Base-by-base conservation (phyloP, 1,284 basidiomycete species). In the Ustanciosporium gigantosporum region DNA sequence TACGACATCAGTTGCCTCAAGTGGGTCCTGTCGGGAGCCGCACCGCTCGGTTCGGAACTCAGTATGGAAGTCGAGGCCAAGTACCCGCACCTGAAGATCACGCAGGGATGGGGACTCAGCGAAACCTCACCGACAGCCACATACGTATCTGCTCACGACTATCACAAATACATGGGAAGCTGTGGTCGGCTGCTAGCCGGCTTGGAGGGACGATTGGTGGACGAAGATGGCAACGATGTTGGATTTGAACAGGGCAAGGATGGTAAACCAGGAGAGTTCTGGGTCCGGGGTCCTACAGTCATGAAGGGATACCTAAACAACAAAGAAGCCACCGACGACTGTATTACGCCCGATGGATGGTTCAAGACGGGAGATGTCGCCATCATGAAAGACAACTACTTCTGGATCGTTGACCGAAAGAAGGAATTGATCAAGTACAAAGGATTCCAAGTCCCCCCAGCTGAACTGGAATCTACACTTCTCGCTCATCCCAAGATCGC, bases 1-100 rank as follows among this genome's bases (percentile, higher is more conserved):
- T 87, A 87, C 76, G 83, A 91, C 68, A 57, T 92, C 40, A 83
- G 81, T 4, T 83, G 83, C 2, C 74, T 94, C 13, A 78, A 81
- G 20, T 78, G 83, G 5, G 68, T 91, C 38, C 82, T 86, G 62
- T 88, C 85, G 1, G 91, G 89, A 5, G 92, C 90, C 0, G 92
- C 92, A 2, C 90, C 91, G 0, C 82, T 92, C 5, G 85, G 87
- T 1, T 80, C 81, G 0, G 82, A 84, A 8, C 81, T 91, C 13
- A 83, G 84, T 11, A 77, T 82, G 78, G 82, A 84, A 60, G 76
- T 88, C 25, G 77, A 82, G 34, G 78, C 81, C 25, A 70, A 86
- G 29, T 77, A 89, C n/a, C 70, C 60, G 0, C 65, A 25, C 37
- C 21, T 65, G 34, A 39, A 32, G 0, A 71, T 80, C 25, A 77